phyloP scores from a whole-genome alignment of 768 basidiomycete genomes.

The Leucosporidium yakuticum region DNA sequence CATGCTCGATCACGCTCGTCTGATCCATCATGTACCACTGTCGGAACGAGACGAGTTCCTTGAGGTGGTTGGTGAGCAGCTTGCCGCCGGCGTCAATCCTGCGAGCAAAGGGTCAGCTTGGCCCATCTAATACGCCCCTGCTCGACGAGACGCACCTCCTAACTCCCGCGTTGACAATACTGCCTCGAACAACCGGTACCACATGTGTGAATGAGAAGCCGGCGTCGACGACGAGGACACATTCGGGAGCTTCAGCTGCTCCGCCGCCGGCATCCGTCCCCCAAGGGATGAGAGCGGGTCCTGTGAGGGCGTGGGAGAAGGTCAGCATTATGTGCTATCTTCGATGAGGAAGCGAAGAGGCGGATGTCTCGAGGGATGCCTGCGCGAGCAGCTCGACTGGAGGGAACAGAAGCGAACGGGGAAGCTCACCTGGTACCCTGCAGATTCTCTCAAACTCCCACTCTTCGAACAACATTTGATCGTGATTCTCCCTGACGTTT shows the following conservation, averaged over 20 bases:
- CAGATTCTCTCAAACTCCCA: constrained; percentile 83
- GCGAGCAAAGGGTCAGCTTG: constrained; percentile 9
- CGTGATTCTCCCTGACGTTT: constrained; percentile 84
- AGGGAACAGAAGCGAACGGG: not conserved
- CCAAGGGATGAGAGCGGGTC: constrained; percentile 70
- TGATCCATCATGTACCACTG: constrained; percentile 99
- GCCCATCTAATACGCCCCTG: no score
- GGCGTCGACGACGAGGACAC: constrained; percentile 73
- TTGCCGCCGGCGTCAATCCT: constrained; percentile 95
- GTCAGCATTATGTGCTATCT: no score
- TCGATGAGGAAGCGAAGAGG: not conserved
- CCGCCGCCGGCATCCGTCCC: constrained; percentile 47
- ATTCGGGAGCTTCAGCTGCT: constrained; percentile 56
- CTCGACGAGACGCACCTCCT: constrained; percentile 57
- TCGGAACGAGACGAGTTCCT: constrained; percentile 85
- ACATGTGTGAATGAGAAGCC: constrained; percentile 94
- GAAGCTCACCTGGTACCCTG: constrained; percentile 68
- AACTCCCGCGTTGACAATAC: constrained; percentile 71
- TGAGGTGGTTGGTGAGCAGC: constrained; percentile 88
- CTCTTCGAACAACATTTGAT: constrained; percentile 94
- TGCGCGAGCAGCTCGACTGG: not conserved
- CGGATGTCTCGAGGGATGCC: not conserved
- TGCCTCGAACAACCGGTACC: constrained; percentile 69
- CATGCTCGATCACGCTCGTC: constrained; percentile 84
- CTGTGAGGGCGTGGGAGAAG: constrained; percentile 45